Conservation (phyloP, 257 asterid genomes). For the Penstemon eatonii region DNA sequence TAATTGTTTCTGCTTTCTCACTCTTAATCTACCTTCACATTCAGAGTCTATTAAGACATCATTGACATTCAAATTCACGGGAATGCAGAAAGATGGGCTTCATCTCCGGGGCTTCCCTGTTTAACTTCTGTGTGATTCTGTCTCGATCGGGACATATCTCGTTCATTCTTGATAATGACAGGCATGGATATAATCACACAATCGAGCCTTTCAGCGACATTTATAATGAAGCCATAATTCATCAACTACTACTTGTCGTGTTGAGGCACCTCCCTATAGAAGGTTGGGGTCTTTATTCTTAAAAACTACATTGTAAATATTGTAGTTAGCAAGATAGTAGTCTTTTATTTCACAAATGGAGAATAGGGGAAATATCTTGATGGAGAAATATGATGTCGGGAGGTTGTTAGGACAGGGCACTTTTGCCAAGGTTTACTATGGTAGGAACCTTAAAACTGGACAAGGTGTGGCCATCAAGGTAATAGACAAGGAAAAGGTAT, state of each 20-base stretch:
- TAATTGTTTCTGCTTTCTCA: no score
- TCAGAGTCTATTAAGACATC: neutral
- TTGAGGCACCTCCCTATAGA: neutral
- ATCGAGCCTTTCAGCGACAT: neutral
- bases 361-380: constrained; percentile 12
- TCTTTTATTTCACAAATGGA: constrained; percentile 19
- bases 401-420: constrained; percentile 34
- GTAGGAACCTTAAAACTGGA: constrained; percentile 25
- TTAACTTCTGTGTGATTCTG: neutral
- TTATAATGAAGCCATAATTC: neutral
- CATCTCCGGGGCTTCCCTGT: neutral
- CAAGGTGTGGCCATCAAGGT: constrained; percentile 35
- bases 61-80: neutral
- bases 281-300: neutral
- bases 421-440: constrained; percentile 36
- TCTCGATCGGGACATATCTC: neutral
- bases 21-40: no score
- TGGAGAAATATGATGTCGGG: constrained; percentile 35
- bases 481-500: constrained; percentile 29
- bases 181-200: neutral
- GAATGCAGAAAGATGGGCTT: neutral
- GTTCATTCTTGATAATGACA: no score
- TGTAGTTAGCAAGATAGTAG: neutral
- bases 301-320: neutral
- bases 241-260: neutral